Base-by-base conservation (phyloP, 306 rosid species). In the Amphicarpaea edgeworthii region DNA sequence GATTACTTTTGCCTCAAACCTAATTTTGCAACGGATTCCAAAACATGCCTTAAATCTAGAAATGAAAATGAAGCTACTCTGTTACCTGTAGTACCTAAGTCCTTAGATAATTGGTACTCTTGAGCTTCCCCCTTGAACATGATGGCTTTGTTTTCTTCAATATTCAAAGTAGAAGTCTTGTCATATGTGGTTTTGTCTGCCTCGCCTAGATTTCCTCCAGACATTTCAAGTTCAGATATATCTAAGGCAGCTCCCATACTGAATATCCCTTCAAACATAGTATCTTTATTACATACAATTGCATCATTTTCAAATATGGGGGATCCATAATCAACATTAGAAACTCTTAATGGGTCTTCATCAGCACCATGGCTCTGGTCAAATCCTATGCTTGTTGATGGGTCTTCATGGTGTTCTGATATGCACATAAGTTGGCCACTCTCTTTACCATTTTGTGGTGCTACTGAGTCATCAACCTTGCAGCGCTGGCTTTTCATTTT, bases 321-420 rank as follows among this genome's bases (percentile, higher is more conserved):
- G 24, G 46, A 32, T 40, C 65, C 37, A 46, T 47, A 38, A 73
- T 63, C 45, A 66, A 16, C 68, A 74, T 17, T n/a, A 41, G 81
- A 65, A 79, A 64, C 50, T 64, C 19, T 6, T 64, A 24, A 38
- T 37, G 55, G 45, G 71, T 51, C 79, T n/a, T n/a, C 79, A 26
- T 19, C 24, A 1, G 19, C 68, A 40, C 68, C 50, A 69, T 75
- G 26, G 32, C 64, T 81, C 76, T 76, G 67, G 40, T 83, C 83
- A 59, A 79, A 10, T 12, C 77, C 82, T 75, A 70, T 63, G 43
- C 79, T 9, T 45, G 77, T 72, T 65, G 79, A 68, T 8, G 82
- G 76, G 24, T 86, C 91, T 61, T 88, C 97, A 70, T 5, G 2
- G 61, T 21, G 47, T 41, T 82, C 86, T 26, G 17, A 69, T 59